Percentiles rank a stretch among this genome's conserved stretches.
phyloP scores from a whole-genome alignment of 495 filamentous ascomycete species.

The Rhizodiscina lignyota region DNA sequence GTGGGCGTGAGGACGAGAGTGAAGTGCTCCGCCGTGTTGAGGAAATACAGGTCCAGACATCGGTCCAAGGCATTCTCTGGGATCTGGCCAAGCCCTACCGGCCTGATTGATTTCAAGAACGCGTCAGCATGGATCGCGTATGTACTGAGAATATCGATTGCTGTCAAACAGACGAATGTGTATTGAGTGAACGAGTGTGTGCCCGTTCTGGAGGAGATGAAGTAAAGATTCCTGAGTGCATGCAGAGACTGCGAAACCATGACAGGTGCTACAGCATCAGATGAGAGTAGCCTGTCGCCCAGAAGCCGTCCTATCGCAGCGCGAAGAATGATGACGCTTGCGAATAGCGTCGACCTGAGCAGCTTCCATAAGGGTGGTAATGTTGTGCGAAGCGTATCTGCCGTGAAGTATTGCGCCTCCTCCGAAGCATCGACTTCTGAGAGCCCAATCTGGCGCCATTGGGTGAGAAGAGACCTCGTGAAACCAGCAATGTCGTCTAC shows the following conservation, averaged over 20 bases:
- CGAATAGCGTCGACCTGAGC: conserved; percentile 65
- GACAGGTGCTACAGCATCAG: conserved; percentile 43
- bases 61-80: conserved; percentile 61
- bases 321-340: conserved; percentile 57
- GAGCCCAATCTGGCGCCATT: conserved; percentile 75
- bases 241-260: conserved; percentile 64
- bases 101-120: conserved; percentile 51
- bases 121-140: conserved; percentile 52
- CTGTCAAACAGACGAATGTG: conserved; percentile 68
- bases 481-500: conserved; percentile 62
- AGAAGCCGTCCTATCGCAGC: conserved; percentile 54
- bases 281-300: conserved; percentile 34
- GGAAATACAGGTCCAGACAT: conserved; percentile 75
- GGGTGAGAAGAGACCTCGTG: conserved; percentile 48
- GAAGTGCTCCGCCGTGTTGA: conserved; percentile 81
- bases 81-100: conserved; percentile 40
- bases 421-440: conserved; percentile 68
- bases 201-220: conserved; percentile 67
- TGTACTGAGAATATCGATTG: conserved; percentile 72
- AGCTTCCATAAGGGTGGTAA: conserved; percentile 68
- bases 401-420: conserved; percentile 48
- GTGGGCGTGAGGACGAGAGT: conserved; percentile 47
- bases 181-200: conserved; percentile 62
- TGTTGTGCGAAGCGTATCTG: conserved; percentile 51
- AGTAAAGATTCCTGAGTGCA: conserved; percentile 69